Percentiles rank a stretch among this genome's conserved stretches.
Conservation (phyloP, 1,284 basidiomycete species). For the Sporisorium scitamineum region DNA sequence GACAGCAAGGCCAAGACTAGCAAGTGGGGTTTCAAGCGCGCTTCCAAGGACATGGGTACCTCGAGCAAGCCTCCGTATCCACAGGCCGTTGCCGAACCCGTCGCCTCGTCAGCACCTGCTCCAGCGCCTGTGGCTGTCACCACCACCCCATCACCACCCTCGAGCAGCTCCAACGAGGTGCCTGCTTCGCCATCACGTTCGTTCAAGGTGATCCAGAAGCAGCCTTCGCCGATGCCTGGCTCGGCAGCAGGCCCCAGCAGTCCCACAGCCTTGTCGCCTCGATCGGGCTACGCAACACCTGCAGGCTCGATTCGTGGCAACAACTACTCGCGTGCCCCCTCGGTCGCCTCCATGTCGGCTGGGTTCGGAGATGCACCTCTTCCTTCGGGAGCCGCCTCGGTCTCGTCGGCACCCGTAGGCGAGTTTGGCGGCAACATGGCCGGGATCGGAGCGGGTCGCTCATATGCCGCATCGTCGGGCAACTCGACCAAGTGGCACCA, state of each 20-base stretch:
- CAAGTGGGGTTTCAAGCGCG: slow-evolving; percentile 52
- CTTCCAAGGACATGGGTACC: slow-evolving; percentile 31
- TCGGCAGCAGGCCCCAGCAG: slow-evolving; percentile 34
- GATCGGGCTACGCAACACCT: slow-evolving; percentile 39
- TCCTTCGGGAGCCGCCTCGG: slow-evolving; percentile 37
- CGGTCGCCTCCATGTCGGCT: slow-evolving; percentile 47
- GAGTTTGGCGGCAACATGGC: slow-evolving; percentile 54
- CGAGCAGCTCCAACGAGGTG: slow-evolving; percentile 11
- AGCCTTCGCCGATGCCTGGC: slow-evolving; percentile 12
- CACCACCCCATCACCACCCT: slow-evolving; percentile 20
- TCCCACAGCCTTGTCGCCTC: slow-evolving; percentile 23
- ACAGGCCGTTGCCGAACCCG: slow-evolving; percentile 26
- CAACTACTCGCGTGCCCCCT: slow-evolving; percentile 48
- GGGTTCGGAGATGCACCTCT: slow-evolving; percentile 45
- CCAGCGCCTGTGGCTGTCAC: slow-evolving; percentile 7
- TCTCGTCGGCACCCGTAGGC: slow-evolving; percentile 27
- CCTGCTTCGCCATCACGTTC: slow-evolving; percentile 39
- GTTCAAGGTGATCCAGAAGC: slow-evolving; percentile 54
- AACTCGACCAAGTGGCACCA: slow-evolving; percentile 59
- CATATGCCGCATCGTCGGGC: slow-evolving; percentile 36
- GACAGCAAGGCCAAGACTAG: slow-evolving; percentile 34
- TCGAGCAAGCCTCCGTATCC: slow-evolving; percentile 38
- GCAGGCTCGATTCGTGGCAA: slow-evolving; percentile 42
- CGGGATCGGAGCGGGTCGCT: slow-evolving; percentile 44
- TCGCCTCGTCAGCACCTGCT: neutral